phyloP scores from a whole-genome alignment of 2,329 filamentous ascomycete species.

The Madurella mycetomatis region DNA sequence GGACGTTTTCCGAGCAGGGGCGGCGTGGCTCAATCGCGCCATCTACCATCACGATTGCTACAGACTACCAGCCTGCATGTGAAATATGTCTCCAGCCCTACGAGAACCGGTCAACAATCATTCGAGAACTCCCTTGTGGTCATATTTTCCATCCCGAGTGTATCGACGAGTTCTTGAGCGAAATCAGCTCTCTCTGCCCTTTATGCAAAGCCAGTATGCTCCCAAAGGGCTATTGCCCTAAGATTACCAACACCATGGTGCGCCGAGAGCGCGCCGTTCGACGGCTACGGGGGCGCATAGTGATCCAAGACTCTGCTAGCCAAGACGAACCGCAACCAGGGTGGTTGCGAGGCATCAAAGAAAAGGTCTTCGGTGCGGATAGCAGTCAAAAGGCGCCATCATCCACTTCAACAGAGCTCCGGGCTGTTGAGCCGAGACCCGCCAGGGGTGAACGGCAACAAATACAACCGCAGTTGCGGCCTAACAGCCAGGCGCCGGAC shows the following conservation, averaged over 20 bases:
- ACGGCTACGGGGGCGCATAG: constrained; percentile 51
- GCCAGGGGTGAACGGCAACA: neutral
- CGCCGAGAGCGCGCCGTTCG: constrained; percentile 69
- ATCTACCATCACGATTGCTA: constrained; percentile 31
- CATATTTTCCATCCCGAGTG: constrained; percentile 94
- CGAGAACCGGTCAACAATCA: constrained; percentile 61
- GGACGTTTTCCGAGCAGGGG: constrained; percentile 22
- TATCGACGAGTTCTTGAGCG: constrained; percentile 76
- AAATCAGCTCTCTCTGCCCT: constrained; percentile 81
- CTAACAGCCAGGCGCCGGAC: neutral
- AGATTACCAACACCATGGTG: constrained; percentile 82
- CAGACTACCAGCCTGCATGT: constrained; percentile 73
- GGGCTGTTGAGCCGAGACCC: neutral
- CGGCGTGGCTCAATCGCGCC: constrained; percentile 21
- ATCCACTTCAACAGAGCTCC: constrained; percentile 20
- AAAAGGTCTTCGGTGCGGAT: constrained; percentile 17
- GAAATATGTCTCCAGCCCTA: constrained; percentile 89
- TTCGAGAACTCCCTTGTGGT: constrained; percentile 81
- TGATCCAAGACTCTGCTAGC: constrained; percentile 37
- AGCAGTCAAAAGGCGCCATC: constrained; percentile 3
- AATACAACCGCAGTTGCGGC: neutral
- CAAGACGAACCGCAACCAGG: constrained; percentile 18
- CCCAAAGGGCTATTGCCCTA: constrained; percentile 61
- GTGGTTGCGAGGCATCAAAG: constrained; percentile 23
- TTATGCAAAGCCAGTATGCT: constrained; percentile 83